These are phyloP conservation scores for Talaromyces islandicus DNA, from an alignment of 2,329 filamentous ascomycete genomes.

Conservation along the genomic window DNA sequence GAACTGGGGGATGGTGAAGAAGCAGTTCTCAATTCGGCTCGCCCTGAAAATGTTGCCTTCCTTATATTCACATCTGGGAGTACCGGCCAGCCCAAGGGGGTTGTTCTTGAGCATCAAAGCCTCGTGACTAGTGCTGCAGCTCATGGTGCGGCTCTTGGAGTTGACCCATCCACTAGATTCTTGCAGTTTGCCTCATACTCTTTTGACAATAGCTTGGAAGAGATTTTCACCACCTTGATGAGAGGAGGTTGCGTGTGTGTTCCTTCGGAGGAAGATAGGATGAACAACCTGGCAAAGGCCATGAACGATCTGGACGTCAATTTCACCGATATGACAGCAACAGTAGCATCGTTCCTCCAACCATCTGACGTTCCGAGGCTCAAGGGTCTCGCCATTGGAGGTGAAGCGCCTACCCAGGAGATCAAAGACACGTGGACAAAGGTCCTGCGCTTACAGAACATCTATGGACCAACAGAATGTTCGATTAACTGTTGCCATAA, in stretches of 20 bases:
- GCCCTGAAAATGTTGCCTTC: conserved; percentile 41
- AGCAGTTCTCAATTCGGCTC: conserved; percentile 8
- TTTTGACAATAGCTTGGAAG: conserved; percentile 50
- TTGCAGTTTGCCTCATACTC: conserved; percentile 53
- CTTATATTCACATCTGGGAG: conserved; percentile 56
- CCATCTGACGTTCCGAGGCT: conserved; percentile 18
- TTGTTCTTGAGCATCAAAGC: conserved; percentile 56
- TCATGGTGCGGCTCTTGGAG: conserved; percentile 41
- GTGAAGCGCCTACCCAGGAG: conserved; percentile 38
- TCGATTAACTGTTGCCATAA: conserved; percentile 11
- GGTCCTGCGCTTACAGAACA: conserved; percentile 6
- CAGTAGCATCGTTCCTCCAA: conserved; percentile 47
- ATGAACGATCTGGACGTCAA: conserved; percentile 48
- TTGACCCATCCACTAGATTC: conserved; percentile 50
- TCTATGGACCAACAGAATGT: conserved; percentile 11
- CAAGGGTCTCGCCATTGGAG: conserved; percentile 37
- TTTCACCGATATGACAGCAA: conserved; percentile 55
- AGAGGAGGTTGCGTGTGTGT: conserved; percentile 57
- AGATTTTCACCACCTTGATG: conserved; percentile 50
- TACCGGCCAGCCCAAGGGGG: conserved; percentile 49
- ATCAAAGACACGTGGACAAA: conserved; percentile 18
- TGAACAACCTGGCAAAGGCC: conserved; percentile 18
- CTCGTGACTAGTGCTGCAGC: conserved; percentile 44
- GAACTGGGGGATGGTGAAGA: background rate
- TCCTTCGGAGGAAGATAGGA: conserved; percentile 45